Evolutionary conservation across 2,329 filamentous ascomycete species (phyloP), one percentile per base, ranked within the genome.

Genomic region (Plenodomus tracheiphilus): DNA sequence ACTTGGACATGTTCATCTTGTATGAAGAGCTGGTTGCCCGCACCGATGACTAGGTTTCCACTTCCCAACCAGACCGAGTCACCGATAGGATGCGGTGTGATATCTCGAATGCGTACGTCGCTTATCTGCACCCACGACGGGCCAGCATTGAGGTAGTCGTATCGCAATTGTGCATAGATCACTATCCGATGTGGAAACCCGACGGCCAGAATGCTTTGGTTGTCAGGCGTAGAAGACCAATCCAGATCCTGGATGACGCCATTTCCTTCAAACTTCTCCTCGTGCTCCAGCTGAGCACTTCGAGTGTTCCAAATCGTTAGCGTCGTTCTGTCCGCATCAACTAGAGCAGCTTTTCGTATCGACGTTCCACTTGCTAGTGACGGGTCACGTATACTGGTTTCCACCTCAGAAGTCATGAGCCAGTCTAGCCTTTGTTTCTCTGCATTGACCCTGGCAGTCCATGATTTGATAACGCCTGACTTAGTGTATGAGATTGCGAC

Each of bases 291-390:
- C 54, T 91, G 86, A 2, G 86, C 86, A 46, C 87, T 89, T 54
- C 87, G 84, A 10, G 90, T 88, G 65, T 96, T 92, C 93, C 92
- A 97, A 41, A 97, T 96, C 0, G 89, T 95, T 41, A 97, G 75
- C 35, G 85, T 84, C 0, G 87, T 91, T 54, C 86, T 84, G 13
- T 81, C 78, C 2, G 83, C 79, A 66, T 95, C 88, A 28, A 95
- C 89, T 17, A 97, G 74, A 3, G 91, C 91, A 19, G 89, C 88
- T 70, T 95, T 96, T 54, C 92, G 87, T 63, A 92, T 87, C 8
- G 87, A 92, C 59, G 89, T 95, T 13, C 89, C 91, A 64, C 90
- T 95, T 10, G 88, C 89, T 21, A 96, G 79, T 0, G 89, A 85
- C 19, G 89, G 88, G 21, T 87, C 82, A 0, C 74, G 69, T 16